These are phyloP conservation scores for Pseudotulostoma volvatum DNA, from an alignment of 495 filamentous ascomycete species.

Conservation along the genomic window DNA sequence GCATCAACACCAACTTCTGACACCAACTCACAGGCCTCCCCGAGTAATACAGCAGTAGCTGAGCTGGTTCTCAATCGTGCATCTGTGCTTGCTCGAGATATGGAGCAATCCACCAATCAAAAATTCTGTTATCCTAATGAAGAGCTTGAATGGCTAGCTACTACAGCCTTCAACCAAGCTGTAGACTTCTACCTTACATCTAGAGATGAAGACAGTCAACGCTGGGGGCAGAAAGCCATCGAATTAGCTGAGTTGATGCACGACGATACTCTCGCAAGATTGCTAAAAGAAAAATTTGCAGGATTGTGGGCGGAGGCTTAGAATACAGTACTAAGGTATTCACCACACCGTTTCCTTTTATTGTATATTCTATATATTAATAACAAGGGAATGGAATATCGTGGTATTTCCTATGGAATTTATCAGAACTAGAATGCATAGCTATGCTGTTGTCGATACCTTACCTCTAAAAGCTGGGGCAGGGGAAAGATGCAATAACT, in stretches of 20 bases:
- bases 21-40: not conserved
- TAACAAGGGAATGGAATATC: too few species aligned
- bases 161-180: constrained; percentile 56
- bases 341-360: too few species aligned
- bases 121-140: constrained; percentile 38
- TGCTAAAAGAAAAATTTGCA: constrained; percentile 40
- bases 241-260: constrained; percentile 38
- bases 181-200: constrained; percentile 49
- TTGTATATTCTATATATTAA: too few species aligned
- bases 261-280: constrained; percentile 24
- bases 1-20: constrained; percentile 23
- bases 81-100: not conserved
- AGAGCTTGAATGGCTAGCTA: constrained; percentile 67
- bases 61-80: constrained; percentile 29
- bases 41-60: constrained; percentile 14
- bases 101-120: not conserved
- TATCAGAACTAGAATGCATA: too few species aligned
- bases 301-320: constrained; percentile 30
- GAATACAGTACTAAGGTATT: too few species aligned
- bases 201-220: constrained; percentile 38
- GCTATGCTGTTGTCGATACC: too few species aligned
- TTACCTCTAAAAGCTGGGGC: too few species aligned
- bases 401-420: too few species aligned
- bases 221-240: constrained; percentile 53
- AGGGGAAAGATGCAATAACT: too few species aligned